Base-by-base conservation (phyloP, 257 asterid genomes). In the Mentha longifolia region DNA sequence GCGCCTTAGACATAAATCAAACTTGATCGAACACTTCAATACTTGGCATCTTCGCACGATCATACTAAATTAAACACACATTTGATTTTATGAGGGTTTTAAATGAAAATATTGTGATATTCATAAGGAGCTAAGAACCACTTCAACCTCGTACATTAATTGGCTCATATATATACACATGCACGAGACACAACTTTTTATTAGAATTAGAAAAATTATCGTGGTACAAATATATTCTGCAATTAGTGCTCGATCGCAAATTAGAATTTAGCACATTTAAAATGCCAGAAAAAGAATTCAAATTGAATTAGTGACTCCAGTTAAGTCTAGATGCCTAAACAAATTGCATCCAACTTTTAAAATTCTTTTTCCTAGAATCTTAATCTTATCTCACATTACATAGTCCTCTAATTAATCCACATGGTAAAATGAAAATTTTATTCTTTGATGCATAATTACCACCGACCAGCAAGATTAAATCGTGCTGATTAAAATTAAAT, bases 181-280 rank as follows among this genome's bases (percentile, higher is more conserved):
- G 7, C 28, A 20, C 39, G 8, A 20, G 1, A 20, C 6, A 9
- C 19, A 1, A n/a, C 54, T n/a, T 5, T 8, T 11, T 25, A 56
- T 25, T 56, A 25, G 9, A 55, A 33, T 55, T 11, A 19, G 37
- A 55, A 14, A 68, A 43, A 49, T 39, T 41, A 12, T 14, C 9
- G 22, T 15, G 20, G 58, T 67, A 60, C 70, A 58, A 58, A 54
- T 76, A 54, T 76, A 70, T 76, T 76, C 67, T 70, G 43, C 15
- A 16, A 67, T 49, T 37, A 59, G 49, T 45, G 41, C 25, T 51
- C 7, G 9, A 22, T 5, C 0, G 1, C 6, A 35, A 35, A 33
- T 3, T 42, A 42, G 59, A 76, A 71, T 47, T 76, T 35, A 8
- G 66, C 77, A 71, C 74, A 72, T 72, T 71, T 77, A 7, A 76